Conservation (phyloP, 768 basidiomycete genomes). For the Sporobolomyces phaffii region DNA sequence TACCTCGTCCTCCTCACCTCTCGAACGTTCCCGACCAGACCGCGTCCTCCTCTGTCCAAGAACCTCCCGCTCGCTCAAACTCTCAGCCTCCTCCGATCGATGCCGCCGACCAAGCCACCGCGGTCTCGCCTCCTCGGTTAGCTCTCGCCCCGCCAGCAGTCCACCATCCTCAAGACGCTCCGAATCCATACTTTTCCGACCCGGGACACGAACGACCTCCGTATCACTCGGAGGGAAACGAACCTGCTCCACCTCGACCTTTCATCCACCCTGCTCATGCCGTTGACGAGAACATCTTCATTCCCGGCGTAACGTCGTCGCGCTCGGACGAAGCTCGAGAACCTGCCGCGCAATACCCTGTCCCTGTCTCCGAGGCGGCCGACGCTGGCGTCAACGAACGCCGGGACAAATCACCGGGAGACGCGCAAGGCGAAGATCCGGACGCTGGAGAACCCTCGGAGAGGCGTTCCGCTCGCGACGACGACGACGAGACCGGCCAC, state of each 20-base stretch:
- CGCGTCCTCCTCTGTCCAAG: not conserved
- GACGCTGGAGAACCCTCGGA: not conserved
- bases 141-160: not conserved
- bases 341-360: not conserved
- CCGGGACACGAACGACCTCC: not conserved
- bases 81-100: not conserved
- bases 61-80: not conserved
- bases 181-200: constrained; percentile 17
- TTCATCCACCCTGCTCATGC: constrained; percentile 18
- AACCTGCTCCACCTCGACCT: constrained; percentile 1
- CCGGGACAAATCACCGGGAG: not conserved
- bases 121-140: not conserved
- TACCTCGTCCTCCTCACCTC: constrained; percentile 26
- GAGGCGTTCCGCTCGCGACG: too few relatives aligned
- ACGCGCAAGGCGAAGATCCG: not conserved
- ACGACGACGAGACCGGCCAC: not conserved
- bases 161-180: constrained; percentile 13
- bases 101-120: not conserved
- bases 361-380: not conserved
- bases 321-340: not conserved
- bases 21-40: not conserved
- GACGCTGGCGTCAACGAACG: too few relatives aligned
- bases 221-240: not conserved
- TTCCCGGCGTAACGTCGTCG: not conserved
- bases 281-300: not conserved